phyloP scores from a whole-genome alignment of 2,329 filamentous ascomycete species.

The Claviceps arundinis region DNA sequence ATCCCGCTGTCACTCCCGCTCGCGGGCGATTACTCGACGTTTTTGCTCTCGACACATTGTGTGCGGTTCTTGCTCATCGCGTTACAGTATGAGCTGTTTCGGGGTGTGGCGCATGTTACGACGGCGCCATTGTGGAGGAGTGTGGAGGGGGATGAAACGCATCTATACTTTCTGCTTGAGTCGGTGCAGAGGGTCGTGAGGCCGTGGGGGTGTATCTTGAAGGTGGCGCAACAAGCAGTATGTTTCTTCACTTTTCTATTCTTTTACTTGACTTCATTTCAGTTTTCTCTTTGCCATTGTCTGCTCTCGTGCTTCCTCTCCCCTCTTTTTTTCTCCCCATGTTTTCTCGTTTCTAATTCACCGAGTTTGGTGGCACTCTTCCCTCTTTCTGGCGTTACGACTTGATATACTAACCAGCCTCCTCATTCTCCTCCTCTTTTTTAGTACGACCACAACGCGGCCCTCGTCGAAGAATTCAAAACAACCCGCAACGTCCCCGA shows the following conservation, averaged over 20 bases:
- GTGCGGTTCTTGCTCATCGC: slow-evolving; percentile 22
- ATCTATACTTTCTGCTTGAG: slow-evolving; percentile 20
- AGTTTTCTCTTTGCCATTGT: background rate
- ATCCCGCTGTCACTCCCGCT: slow-evolving; percentile 2
- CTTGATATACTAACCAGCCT: background rate
- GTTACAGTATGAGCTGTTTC: slow-evolving; percentile 22
- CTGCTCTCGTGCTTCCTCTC: too few species aligned
- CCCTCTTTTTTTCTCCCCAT: too few species aligned
- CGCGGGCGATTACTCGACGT: slow-evolving; percentile 18
- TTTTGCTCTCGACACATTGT: slow-evolving; percentile 18
- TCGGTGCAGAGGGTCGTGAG: slow-evolving; percentile 21
- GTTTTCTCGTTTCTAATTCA: too few species aligned
- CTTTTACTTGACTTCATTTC: background rate
- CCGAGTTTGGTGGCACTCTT: too few species aligned
- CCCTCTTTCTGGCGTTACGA: too few species aligned
- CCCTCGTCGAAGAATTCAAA: slow-evolving; percentile 19
- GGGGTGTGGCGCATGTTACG: slow-evolving; percentile 20
- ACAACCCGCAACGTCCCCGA: slow-evolving; percentile 16
- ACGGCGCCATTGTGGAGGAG: slow-evolving; percentile 24
- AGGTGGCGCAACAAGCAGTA: slow-evolving; percentile 16
- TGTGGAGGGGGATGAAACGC: slow-evolving; percentile 17
- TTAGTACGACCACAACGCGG: slow-evolving; percentile 17
- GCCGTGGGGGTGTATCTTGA: slow-evolving; percentile 18
- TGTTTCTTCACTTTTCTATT: background rate
- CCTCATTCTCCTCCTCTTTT: background rate